Conservation (phyloP, 2,329 filamentous ascomycete genomes). For the Sporothrix globosa region DNA sequence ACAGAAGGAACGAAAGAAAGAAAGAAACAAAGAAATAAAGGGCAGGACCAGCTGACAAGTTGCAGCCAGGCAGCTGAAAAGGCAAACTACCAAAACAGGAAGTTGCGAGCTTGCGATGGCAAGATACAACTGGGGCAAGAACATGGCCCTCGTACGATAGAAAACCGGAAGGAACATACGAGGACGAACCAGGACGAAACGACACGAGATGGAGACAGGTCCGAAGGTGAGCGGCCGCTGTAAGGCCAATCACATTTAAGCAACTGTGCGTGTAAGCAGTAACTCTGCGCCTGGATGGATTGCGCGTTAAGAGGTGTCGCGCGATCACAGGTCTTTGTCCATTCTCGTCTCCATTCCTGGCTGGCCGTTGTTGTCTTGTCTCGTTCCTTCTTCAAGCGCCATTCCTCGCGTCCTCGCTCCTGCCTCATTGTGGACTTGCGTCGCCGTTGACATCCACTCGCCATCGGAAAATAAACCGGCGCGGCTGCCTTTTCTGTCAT, state of each 20-base stretch:
- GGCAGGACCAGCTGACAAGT: too few species aligned
- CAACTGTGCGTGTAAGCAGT: too few species aligned
- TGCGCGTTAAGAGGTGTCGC: background rate
- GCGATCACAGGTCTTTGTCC: background rate
- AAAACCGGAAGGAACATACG: constrained; percentile 9
- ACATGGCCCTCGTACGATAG: background rate
- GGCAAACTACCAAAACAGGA: background rate
- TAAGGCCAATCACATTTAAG: background rate
- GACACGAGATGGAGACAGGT: background rate
- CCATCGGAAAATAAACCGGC: constrained; percentile 16
- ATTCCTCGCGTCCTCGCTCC: background rate
- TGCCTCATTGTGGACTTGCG: background rate
- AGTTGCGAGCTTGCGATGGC: background rate
- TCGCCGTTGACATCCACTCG: constrained; percentile 1
- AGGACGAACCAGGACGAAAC: background rate
- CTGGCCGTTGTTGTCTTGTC: background rate
- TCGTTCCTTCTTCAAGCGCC: background rate
- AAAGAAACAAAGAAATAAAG: background rate
- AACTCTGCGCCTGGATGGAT: background rate
- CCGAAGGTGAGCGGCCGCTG: constrained; percentile 9
- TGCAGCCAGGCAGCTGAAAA: background rate
- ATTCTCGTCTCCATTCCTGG: constrained; percentile 11
- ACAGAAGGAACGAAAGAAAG: background rate
- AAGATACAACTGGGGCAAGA: background rate
- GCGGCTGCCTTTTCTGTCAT: constrained; percentile 9